Percentiles rank a stretch among this genome's conserved stretches.
Conservation (phyloP, 805 yeast species). For the Lachancea dasiensis region DNA sequence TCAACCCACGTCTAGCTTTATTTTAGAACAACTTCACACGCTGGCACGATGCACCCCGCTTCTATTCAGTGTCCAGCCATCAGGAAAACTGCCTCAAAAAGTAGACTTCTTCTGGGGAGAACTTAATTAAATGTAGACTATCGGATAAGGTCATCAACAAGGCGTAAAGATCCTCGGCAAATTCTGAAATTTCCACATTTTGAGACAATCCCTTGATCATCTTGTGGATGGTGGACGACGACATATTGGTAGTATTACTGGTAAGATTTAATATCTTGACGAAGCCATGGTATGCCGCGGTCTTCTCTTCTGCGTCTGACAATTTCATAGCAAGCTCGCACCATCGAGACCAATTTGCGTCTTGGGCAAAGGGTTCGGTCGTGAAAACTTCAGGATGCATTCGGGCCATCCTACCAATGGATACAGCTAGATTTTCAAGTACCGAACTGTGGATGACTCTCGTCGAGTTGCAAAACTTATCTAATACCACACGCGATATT, state of each 20-base stretch:
- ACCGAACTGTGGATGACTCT: slow-evolving; percentile 40
- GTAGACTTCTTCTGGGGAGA: slow-evolving; percentile 20
- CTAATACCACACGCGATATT: slow-evolving; percentile 25
- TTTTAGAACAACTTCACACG: no score
- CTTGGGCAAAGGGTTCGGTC: slow-evolving; percentile 35
- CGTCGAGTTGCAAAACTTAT: slow-evolving; percentile 24
- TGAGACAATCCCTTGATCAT: slow-evolving; percentile 25
- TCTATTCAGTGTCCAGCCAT: neutral
- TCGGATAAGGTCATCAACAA: slow-evolving; percentile 23
- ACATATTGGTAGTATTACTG: slow-evolving; percentile 16
- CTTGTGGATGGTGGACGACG: slow-evolving; percentile 21
- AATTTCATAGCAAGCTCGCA: slow-evolving; percentile 58
- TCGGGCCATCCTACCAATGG: slow-evolving; percentile 80
- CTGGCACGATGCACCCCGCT: neutral
- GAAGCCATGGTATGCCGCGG: slow-evolving; percentile 81
- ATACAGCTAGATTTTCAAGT: slow-evolving; percentile 80
- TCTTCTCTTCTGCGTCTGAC: slow-evolving; percentile 83
- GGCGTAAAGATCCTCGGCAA: slow-evolving; percentile 26
- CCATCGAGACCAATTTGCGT: slow-evolving; percentile 56
- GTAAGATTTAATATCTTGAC: slow-evolving; percentile 47
- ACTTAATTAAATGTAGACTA: slow-evolving; percentile 18
- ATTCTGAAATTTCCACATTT: slow-evolving; percentile 27
- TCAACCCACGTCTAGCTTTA: no score
- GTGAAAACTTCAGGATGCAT: slow-evolving; percentile 53
- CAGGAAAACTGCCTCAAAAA: slow-evolving; percentile 25